A percentile compares a stretch with the other conserved stretches of the same genome.
phyloP scores from a whole-genome alignment of 441 rosid species.

The Aquilaria agallochum region DNA sequence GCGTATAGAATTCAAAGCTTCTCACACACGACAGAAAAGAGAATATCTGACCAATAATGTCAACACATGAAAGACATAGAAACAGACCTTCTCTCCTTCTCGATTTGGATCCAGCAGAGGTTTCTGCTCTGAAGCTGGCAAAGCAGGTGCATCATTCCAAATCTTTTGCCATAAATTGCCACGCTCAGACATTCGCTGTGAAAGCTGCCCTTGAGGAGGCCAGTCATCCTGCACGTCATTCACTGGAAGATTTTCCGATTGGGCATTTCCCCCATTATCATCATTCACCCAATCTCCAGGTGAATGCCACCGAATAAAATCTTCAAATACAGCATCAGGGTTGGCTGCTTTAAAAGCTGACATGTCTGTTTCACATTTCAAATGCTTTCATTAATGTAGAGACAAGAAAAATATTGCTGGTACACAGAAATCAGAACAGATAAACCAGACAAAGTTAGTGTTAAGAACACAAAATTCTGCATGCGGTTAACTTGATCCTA shows the following conservation, averaged over 20 bases:
- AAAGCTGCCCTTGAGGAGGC: slow-evolving; percentile 94
- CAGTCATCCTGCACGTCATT: slow-evolving; percentile 44
- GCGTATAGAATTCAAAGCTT: too few species aligned
- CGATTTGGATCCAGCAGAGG: slow-evolving; percentile 83
- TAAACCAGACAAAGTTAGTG: too few species aligned
- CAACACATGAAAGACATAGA: slow-evolving; percentile 4
- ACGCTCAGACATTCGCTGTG: slow-evolving; percentile 87
- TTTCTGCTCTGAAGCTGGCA: slow-evolving; percentile 84
- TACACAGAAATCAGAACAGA: too few species aligned
- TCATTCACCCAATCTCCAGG: slow-evolving; percentile 91
- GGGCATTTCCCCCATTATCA: slow-evolving; percentile 32
- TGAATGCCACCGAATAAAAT: slow-evolving; percentile 99
- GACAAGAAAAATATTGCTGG: too few species aligned
- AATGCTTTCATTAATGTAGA: background rate
- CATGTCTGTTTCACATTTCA: slow-evolving; percentile 63
- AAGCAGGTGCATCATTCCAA: slow-evolving; percentile 88
- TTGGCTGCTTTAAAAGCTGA: slow-evolving; percentile 99
- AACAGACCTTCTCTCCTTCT: slow-evolving; percentile 94
- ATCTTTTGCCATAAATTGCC: slow-evolving; percentile 91
- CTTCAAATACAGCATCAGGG: slow-evolving; percentile 91
- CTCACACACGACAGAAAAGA: too few species aligned
- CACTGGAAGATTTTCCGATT: slow-evolving; percentile 29
- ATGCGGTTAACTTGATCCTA: too few species aligned
- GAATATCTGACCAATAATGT: too few species aligned
- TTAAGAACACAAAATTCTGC: too few species aligned